These are phyloP conservation scores for Vitis rupestris DNA, from an alignment of 164 flowering plant species.

Conservation along the genomic window DNA sequence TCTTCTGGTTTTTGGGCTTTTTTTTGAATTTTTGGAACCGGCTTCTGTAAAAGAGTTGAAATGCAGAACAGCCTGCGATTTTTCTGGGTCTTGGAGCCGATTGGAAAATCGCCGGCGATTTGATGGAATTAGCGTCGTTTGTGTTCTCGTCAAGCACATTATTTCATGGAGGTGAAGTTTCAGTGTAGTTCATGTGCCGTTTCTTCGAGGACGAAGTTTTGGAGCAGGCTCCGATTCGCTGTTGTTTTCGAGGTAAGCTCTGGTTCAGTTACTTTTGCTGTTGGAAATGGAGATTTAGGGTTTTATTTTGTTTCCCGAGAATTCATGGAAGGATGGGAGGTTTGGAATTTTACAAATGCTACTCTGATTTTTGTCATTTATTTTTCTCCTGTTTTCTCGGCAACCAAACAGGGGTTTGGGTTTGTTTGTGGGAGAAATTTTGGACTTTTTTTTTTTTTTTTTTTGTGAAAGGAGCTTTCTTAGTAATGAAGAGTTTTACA, in stretches of 20 bases:
- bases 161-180: slow-evolving; percentile 53
- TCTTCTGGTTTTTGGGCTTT: background rate
- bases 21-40: background rate
- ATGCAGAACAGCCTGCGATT: slow-evolving; percentile 35
- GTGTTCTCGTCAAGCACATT: slow-evolving; percentile 9
- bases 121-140: slow-evolving; percentile 43
- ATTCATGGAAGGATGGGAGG: background rate
- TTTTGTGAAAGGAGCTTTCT: background rate
- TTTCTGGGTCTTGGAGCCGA: slow-evolving; percentile 30
- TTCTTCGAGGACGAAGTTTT: slow-evolving; percentile 16
- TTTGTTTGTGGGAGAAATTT: background rate
- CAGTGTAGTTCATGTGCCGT: slow-evolving; percentile 28
- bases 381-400: background rate
- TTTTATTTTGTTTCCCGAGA: slow-evolving; percentile 7
- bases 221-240: slow-evolving; percentile 24
- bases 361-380: background rate
- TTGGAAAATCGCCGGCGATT: slow-evolving; percentile 43
- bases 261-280: background rate
- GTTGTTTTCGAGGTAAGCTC: slow-evolving; percentile 37
- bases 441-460: background rate
- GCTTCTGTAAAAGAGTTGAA: slow-evolving; percentile 9
- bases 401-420: slow-evolving; percentile 4
- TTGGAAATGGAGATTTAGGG: slow-evolving; percentile 2
- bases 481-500: background rate
- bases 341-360: background rate